Evolutionary conservation across 306 rosid species (phyloP), one percentile per base, ranked within the genome.

Genomic region (Trifolium pratense): DNA sequence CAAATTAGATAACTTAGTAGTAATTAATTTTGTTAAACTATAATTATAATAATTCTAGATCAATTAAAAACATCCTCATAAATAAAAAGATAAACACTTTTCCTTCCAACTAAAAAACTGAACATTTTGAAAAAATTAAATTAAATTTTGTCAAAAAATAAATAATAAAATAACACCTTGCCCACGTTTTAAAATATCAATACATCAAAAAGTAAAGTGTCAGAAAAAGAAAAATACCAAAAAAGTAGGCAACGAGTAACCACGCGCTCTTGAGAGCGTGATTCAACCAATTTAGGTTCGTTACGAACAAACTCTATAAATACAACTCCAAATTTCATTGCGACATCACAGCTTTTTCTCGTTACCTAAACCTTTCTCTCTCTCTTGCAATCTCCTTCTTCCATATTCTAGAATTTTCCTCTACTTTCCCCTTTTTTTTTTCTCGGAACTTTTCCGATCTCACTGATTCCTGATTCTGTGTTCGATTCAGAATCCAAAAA

Each of bases 241-340:
- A 18, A 52, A 52, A 52, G 29, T 17, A 52, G 2, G 18, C 16
- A 17, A 7, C 21, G 23, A 4, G n/a, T 26, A 5, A 1, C 0
- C 61, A 46, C 80, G 62, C 53, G 32, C 62, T 3, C 0, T 15
- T 0, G 0, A 15, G 55, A 58, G 75, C 70, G 75, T 68, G 31
- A n/a, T 0, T 0, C 0, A 3, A 10, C 42, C 16, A 16, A 32
- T 7, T 68, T 13, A 10, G n/a, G 53, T 34, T 9, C 70, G 55
- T 68, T 37, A 1, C 43, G 4, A 68, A 46, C 75, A 2, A 68
- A 59, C 62, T 77, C 80, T 68, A 77, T 77, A 77, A 68, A 77
- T 68, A 31, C 34, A 42, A 58, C 23, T 49, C 60, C n/a, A 77
- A 32, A 20, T 5, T 34, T 18, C 53, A 15, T 1, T 21, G 18